A percentile compares a stretch with the other conserved stretches of the same genome.
These are phyloP conservation scores for Ceratobasidium sp. DNA, from an alignment of 1,284 basidiomycete species.

Conservation along the genomic window DNA sequence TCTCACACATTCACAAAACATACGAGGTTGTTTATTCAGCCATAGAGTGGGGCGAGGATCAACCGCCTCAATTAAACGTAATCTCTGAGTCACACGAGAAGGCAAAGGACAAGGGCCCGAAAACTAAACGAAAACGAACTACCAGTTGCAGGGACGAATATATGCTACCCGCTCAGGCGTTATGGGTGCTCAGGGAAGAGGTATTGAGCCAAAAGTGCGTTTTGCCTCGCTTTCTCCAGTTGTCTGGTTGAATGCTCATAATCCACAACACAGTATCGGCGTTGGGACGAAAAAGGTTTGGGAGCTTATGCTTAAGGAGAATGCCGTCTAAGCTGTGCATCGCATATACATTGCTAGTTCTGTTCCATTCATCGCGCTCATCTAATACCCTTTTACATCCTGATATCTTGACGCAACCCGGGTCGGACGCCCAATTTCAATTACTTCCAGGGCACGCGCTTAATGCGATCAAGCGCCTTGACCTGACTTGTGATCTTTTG, in stretches of 20 bases:
- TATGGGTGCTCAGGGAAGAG: slow-evolving; percentile 69
- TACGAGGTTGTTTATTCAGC: slow-evolving; percentile 75
- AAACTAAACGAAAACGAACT: slow-evolving; percentile 34
- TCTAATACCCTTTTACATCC: background rate
- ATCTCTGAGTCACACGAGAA: slow-evolving; percentile 15
- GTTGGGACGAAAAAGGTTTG: slow-evolving; percentile 37
- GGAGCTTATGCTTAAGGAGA: slow-evolving; percentile 14
- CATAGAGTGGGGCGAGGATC: slow-evolving; percentile 22
- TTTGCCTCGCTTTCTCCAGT: background rate
- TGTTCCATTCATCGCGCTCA: background rate
- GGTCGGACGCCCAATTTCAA: background rate
- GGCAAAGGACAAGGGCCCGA: slow-evolving; percentile 17
- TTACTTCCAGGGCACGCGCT: background rate
- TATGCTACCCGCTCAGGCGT: slow-evolving; percentile 48
- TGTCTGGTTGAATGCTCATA: background rate
- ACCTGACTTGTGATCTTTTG: background rate
- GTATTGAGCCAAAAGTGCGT: slow-evolving; percentile 76
- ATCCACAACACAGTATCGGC: slow-evolving; percentile 9
- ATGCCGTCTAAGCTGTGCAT: background rate
- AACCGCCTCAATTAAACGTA: slow-evolving; percentile 8
- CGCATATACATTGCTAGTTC: background rate
- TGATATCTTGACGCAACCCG: background rate
- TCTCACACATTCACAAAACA: slow-evolving; percentile 92
- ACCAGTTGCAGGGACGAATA: slow-evolving; percentile 42
- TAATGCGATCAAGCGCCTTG: background rate